Evolutionary conservation across 2,329 filamentous ascomycete genomes (phyloP), one percentile per base, ranked within the genome.

Genomic region (Huntiella abstrusa): DNA sequence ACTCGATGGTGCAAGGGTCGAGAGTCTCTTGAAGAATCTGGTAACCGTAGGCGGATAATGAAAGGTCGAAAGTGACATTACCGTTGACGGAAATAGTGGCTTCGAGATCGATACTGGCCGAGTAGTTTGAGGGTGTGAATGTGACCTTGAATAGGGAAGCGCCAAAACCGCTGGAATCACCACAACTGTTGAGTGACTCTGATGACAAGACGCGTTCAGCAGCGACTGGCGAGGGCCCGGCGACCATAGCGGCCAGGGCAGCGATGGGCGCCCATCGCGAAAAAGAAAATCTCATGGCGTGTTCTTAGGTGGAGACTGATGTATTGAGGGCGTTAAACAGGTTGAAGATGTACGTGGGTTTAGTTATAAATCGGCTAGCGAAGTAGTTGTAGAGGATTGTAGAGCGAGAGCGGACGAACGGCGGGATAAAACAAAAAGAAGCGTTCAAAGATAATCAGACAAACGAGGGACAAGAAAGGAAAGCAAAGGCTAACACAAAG

Each of bases 121-220:
- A 78, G 54, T 71, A 70, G 63, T 93, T 92, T 58, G 70, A 66
- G 32, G 83, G 81, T 1, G 79, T 84, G 62, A 83, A 84, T 52
- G 75, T 66, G 60, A 94, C 81, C 55, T 92, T 80, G 73, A 95
- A 94, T 49, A 91, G 71, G 55, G 80, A 86, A 55, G 87, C 86
- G 4, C 83, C 82, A 62, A 95, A 92, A 57, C 77, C 79, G 22
- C 83, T 88, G 62, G 88, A 80, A 49, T 76, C 68, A 69, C 87
- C 82, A 64, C 87, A 95, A 41, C 81, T 73, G 61, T 83, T 86
- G 54, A 95, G 72, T 19, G 87, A 92, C 58, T 73, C 83, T 47
- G 87, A 91, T 55, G 78, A 69, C 56, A 96, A 81, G 57, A 84
- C 67, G 52, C 70, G 71, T 57, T 75, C 69, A 52, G 75, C 54